These are phyloP conservation scores for Starmera dryadoides DNA, from an alignment of 805 yeast species.

Conservation along the genomic window DNA sequence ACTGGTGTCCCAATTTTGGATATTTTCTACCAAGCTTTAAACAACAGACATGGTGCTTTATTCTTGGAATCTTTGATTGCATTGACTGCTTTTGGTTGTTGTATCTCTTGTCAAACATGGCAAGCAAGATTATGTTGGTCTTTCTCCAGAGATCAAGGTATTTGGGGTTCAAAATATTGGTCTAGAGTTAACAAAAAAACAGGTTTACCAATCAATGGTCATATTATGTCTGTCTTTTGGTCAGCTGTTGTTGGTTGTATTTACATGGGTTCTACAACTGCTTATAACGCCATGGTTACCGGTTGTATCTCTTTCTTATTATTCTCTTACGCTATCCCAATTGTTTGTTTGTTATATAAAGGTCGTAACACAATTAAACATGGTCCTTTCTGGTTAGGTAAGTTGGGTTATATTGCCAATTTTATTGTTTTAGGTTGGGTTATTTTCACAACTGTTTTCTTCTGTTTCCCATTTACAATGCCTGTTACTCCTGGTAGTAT, in stretches of 20 bases:
- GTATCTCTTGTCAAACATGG: slow-evolving; percentile 59
- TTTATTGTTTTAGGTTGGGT: slow-evolving; percentile 50
- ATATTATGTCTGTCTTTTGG: slow-evolving; percentile 44
- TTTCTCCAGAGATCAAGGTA: slow-evolving; percentile 57
- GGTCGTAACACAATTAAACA: slow-evolving; percentile 46
- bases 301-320: slow-evolving; percentile 55
- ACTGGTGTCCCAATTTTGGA: slow-evolving; percentile 60
- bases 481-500: slow-evolving; percentile 56
- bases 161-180: slow-evolving; percentile 48
- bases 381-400: slow-evolving; percentile 66
- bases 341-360: slow-evolving; percentile 35
- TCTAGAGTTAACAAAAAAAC: slow-evolving; percentile 36
- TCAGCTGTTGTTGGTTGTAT: slow-evolving; percentile 52
- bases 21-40: slow-evolving; percentile 51
- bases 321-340: slow-evolving; percentile 52
- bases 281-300: slow-evolving; percentile 57
- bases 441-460: slow-evolving; percentile 49
- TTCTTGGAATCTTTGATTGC: slow-evolving; percentile 41
- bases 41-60: slow-evolving; percentile 46
- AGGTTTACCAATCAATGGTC: slow-evolving; percentile 55
- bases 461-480: slow-evolving; percentile 55
- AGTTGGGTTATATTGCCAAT: slow-evolving; percentile 44
- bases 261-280: slow-evolving; percentile 59
- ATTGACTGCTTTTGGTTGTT: slow-evolving; percentile 50
- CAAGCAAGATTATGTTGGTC: slow-evolving; percentile 65